A percentile compares a stretch with the other conserved stretches of the same genome.
phyloP scores from a whole-genome alignment of 2,329 filamentous ascomycete species.

The Phialemoniopsis sp. region DNA sequence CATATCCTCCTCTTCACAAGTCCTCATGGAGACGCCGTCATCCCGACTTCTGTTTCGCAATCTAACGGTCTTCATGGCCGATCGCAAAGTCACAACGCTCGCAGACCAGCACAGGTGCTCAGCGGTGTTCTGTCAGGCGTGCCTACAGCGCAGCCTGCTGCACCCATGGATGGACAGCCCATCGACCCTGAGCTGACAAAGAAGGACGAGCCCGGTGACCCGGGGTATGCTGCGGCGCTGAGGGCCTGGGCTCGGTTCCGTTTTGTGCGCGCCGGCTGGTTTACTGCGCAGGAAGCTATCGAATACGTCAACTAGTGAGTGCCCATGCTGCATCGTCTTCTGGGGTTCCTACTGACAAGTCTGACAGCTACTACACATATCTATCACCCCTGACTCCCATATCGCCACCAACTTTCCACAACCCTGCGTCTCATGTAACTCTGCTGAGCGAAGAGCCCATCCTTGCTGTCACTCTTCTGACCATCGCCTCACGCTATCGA shows the following conservation, averaged over 20 bases:
- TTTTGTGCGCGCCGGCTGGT: conserved; percentile 96
- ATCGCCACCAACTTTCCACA: conserved; percentile 83
- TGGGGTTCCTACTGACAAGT: conserved; percentile 1
- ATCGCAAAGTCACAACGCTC: no score
- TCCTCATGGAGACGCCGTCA: no score
- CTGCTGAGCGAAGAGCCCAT: conserved; percentile 90
- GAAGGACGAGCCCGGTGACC: conserved; percentile 39
- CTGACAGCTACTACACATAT: conserved; percentile 76
- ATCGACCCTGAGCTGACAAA: conserved; percentile 43
- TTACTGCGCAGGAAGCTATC: conserved; percentile 89
- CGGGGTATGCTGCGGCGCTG: conserved; percentile 65
- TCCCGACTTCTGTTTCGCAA: no score
- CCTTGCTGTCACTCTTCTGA: conserved; percentile 84
- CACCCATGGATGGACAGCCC: conserved; percentile 22
- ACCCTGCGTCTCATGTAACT: conserved; percentile 73
- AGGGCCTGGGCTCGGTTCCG: conserved; percentile 88
- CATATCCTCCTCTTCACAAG: no score
- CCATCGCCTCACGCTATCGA: conserved; percentile 85
- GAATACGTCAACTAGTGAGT: conserved; percentile 87
- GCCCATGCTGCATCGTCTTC: background rate
- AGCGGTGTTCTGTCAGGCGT: no score
- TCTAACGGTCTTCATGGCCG: no score
- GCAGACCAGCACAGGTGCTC: no score
- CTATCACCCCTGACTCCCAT: conserved; percentile 91
- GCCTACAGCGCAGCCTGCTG: background rate